Conservation (phyloP, 1,139 yeast genomes). For the Lodderomyces oxycetoniae region DNA sequence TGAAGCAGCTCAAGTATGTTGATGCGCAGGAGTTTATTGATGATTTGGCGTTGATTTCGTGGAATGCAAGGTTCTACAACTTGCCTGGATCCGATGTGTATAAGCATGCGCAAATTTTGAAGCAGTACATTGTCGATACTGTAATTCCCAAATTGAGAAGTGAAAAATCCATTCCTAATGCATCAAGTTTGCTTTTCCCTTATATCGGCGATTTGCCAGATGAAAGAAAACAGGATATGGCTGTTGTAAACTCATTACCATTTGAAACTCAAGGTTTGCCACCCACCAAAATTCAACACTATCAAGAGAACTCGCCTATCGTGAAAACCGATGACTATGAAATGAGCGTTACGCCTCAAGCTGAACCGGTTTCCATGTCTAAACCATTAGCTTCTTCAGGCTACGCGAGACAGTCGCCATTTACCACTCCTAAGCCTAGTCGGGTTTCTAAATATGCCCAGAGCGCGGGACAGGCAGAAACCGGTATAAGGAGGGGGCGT, state of each 20-base stretch:
- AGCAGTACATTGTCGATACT: slow-evolving; percentile 50
- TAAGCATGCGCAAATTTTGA: slow-evolving; percentile 67
- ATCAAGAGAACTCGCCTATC: slow-evolving; percentile 3
- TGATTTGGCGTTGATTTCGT: slow-evolving; percentile 77
- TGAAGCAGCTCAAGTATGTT: slow-evolving; percentile 50
- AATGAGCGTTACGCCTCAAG: slow-evolving; percentile 14
- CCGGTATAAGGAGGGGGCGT: slow-evolving; percentile 79
- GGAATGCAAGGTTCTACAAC: slow-evolving; percentile 87
- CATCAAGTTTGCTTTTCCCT: slow-evolving; percentile 53
- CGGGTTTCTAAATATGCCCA: slow-evolving; percentile 3
- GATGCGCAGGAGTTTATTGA: slow-evolving; percentile 64
- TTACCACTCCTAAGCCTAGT: slow-evolving; percentile 3
- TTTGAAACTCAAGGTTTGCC: too few species aligned
- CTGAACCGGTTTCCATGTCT: slow-evolving; percentile 7
- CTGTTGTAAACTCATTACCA: not conserved
- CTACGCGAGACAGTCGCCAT: slow-evolving; percentile 4
- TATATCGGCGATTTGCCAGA: slow-evolving; percentile 72
- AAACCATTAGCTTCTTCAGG: slow-evolving; percentile 12
- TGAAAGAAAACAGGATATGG: slow-evolving; percentile 27
- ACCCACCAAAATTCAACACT: too few species aligned
- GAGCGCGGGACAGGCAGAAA: slow-evolving; percentile 26
- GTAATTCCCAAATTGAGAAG: slow-evolving; percentile 51
- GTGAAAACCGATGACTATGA: slow-evolving; percentile 11
- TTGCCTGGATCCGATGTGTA: slow-evolving; percentile 64
- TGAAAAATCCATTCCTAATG: slow-evolving; percentile 39